Evolutionary conservation across 805 yeast genomes (phyloP), one percentile per base, ranked within the genome.

Genomic region (Pichia eremophila): DNA sequence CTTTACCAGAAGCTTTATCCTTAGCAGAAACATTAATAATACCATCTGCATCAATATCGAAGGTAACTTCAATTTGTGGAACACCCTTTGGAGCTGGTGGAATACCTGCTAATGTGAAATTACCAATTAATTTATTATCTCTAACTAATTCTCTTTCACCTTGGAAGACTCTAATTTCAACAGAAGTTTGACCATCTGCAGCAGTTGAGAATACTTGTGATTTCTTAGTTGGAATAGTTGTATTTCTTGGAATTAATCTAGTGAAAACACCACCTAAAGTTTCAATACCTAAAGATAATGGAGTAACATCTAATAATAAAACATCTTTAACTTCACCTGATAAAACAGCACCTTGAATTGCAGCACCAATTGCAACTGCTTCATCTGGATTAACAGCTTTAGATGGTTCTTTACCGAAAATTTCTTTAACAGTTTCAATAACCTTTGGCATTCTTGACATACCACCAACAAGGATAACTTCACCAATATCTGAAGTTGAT

Each of bases 141-240:
- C 95, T 85, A 64, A 91, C 95, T 66, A 90, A 82, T 75, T 89
- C 96, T 79, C 97, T 86, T 79, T 89, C 97, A 78, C 97, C 97
- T 77, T 89, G 96, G 96, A 87, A 90, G 52, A 89, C 97, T 75
- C 96, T 84, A 74, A 89, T 89, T 77, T 88, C 95, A 60, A 88
- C 95, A 61, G 95, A 85, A 56, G 96, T 88, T 78, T 88, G 96
- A 68, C 96, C 96, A 60, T 91, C 85, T 56, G 95, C 89, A 55
- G 96, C 96, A 61, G 96, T 88, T 47, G 95, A 87, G 84, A 90
- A 89, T 63, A 89, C 81, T 76, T 89, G 96, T 43, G 95, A 85
- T 75, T 89, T 89, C 81, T 88, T 87, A 61, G 96, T 88, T 70
- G 97, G 97, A 57, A 89, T 88, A 54, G 97, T 89, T 59, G 97